Evolutionary conservation across 148 eudicot species (phyloP).

Genomic region (Suaeda aralocaspica): DNA sequence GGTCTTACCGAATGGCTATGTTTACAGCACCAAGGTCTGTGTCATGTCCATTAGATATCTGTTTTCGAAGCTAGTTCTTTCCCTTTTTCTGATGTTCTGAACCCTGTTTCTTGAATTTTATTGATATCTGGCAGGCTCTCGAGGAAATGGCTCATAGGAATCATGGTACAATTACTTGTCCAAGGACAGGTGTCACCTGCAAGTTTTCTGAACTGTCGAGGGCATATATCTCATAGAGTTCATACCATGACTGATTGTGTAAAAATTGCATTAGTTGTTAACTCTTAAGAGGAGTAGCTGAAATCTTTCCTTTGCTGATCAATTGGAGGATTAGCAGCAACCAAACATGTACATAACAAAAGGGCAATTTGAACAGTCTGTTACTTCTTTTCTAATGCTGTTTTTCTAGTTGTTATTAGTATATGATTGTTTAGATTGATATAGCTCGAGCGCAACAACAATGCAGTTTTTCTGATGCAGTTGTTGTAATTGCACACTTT

Average conservation of each 20-base stretch:
- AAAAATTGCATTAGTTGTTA: constrained; percentile 12
- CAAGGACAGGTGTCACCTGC: constrained; percentile 70
- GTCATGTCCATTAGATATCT: not conserved
- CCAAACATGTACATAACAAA: constrained; percentile 28
- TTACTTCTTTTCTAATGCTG: constrained; percentile 15
- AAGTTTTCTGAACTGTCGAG: constrained; percentile 62
- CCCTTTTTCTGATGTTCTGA: too few relatives aligned
- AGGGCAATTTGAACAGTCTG: constrained; percentile 20
- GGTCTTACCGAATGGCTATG: constrained; percentile 92
- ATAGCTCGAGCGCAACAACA: too few relatives aligned
- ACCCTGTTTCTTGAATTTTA: not conserved
- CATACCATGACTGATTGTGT: constrained; percentile 17
- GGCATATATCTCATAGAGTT: constrained; percentile 64
- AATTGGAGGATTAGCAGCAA: constrained; percentile 7
- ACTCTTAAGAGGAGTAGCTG: not conserved
- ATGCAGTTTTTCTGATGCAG: too few relatives aligned
- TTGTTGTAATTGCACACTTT: too few relatives aligned
- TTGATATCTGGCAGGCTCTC: constrained; percentile 58
- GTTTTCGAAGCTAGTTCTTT: not conserved
- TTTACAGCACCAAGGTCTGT: constrained; percentile 90
- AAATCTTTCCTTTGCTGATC: constrained; percentile 15
- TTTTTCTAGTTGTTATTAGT: not conserved
- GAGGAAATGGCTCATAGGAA: constrained; percentile 89
- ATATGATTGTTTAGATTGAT: too few relatives aligned
- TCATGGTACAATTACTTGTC: constrained; percentile 81